These are phyloP conservation scores for Sporothrix curviconia DNA, from an alignment of 2,329 filamentous ascomycete genomes.

Conservation along the genomic window DNA sequence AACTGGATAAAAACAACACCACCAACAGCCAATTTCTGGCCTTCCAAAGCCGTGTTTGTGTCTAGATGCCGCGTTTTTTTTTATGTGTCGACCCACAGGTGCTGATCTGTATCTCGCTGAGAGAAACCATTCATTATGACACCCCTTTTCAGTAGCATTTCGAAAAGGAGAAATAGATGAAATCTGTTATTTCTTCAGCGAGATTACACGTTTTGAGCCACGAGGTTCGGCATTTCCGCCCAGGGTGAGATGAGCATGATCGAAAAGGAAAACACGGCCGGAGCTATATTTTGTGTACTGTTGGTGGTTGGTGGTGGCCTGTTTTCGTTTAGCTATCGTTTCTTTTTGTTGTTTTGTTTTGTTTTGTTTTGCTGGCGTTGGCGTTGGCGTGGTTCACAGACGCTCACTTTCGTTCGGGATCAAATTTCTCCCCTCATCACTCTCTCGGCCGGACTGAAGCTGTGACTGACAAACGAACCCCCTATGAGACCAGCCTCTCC, in stretches of 20 bases:
- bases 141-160: no score
- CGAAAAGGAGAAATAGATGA: no score
- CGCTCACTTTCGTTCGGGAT: neutral
- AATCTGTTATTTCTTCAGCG: neutral
- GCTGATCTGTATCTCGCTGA: constrained; percentile 8
- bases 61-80: neutral
- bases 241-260: neutral
- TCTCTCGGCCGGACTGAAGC: no score
- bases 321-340: no score
- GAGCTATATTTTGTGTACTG: no score
- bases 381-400: neutral
- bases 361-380: neutral
- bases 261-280: no score
- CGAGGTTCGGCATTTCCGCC: constrained; percentile 5
- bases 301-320: no score
- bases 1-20: no score
- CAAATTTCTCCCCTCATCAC: neutral
- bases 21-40: neutral
- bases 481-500: neutral
- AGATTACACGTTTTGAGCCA: neutral
- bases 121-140: neutral
- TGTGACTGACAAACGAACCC: neutral
- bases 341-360: neutral
- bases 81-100: neutral
- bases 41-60: neutral